Evolutionary conservation across 169 alveolate genomes (phyloP), one percentile per base, ranked within the genome.

Genomic region (Sarcocystis neurona): DNA sequence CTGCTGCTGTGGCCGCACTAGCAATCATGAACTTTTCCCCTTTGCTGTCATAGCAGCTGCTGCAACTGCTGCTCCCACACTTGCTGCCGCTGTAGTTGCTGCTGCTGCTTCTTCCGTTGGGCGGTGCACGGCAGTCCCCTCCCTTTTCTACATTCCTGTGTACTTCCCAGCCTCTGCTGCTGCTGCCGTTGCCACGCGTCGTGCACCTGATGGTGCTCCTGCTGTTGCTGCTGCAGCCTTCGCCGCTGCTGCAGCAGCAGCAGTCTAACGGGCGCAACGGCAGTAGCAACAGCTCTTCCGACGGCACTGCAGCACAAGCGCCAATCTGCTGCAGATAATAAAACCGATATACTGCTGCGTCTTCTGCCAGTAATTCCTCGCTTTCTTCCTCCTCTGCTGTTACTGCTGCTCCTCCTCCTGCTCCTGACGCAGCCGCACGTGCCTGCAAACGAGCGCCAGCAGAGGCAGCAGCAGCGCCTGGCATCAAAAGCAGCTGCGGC

Each of bases 221-320:
- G 70, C 85, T 27, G n/a, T 66, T 82, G 88, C 88, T 82, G 88
- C 88, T 18, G 88, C 88, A 56, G 88, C 44, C 88, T 79, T 58
- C 1, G 88, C 88, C 23, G 88, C 58, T 44, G 80, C 37, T 68
- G 3, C 66, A 63, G 89, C 89, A 84, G 89, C 89, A 63, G 78
- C 89, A 84, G 89, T 79, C 58, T 60, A 27, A 60, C 89, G 50
- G 58, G 89, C 79, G 63, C 80, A 78, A 60, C 89, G 0, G 89
- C 89, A 43, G 89, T 79, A 58, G 89, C 78, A 63, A 84, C 63
- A 44, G 80, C 63, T 78, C 89, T 60, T 63, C 89, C 80, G 10
- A 79, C 79, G 27, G 63, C 43, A 37, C 44, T 30, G 70, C 74
- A 60, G 10, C 47, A 43, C n/a, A 50, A 30, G 39, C 63, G 89